Conservation (phyloP, 2,329 filamentous ascomycete species). For the Ploettnerulaceae sp. region DNA sequence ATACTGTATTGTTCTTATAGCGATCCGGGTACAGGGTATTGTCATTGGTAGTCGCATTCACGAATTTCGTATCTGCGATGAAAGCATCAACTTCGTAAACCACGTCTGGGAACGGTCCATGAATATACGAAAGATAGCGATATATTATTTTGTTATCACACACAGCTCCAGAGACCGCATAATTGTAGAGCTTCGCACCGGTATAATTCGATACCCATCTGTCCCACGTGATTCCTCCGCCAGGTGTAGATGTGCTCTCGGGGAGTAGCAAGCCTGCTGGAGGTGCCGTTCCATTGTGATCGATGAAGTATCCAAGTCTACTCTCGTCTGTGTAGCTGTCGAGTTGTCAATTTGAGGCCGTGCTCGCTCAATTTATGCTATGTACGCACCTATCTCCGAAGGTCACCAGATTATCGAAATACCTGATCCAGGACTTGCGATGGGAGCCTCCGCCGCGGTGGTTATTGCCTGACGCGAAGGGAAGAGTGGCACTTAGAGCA, state of each 20-base stretch:
- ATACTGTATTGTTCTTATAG: constrained; percentile 58
- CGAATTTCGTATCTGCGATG: constrained; percentile 42
- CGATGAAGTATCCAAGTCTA: constrained; percentile 58
- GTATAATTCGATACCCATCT: constrained; percentile 59
- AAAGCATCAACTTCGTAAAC: constrained; percentile 57
- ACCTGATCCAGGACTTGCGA: constrained; percentile 32
- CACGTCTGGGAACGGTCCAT: constrained; percentile 56
- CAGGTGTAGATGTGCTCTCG: constrained; percentile 48
- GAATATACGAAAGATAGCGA: constrained; percentile 47
- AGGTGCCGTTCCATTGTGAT: constrained; percentile 53
- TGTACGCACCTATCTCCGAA: constrained; percentile 60
- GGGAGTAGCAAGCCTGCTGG: constrained; percentile 51
- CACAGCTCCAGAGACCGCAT: constrained; percentile 67
- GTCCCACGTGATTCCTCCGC: constrained; percentile 65
- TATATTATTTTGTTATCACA: constrained; percentile 66
- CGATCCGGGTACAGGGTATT: constrained; percentile 42
- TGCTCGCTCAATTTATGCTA: background rate
- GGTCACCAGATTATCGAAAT: constrained; percentile 59
- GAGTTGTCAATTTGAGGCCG: too few relatives aligned
- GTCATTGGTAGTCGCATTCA: constrained; percentile 30
- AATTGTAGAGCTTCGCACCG: constrained; percentile 56
- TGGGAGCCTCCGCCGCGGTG: constrained; percentile 1
- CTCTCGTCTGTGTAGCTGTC: constrained; percentile 66
- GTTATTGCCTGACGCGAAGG: background rate
- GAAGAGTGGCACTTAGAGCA: constrained; percentile 11